These are phyloP conservation scores for Carallia pectinifolia DNA, from an alignment of 345 rosid genomes.

Conservation along the genomic window DNA sequence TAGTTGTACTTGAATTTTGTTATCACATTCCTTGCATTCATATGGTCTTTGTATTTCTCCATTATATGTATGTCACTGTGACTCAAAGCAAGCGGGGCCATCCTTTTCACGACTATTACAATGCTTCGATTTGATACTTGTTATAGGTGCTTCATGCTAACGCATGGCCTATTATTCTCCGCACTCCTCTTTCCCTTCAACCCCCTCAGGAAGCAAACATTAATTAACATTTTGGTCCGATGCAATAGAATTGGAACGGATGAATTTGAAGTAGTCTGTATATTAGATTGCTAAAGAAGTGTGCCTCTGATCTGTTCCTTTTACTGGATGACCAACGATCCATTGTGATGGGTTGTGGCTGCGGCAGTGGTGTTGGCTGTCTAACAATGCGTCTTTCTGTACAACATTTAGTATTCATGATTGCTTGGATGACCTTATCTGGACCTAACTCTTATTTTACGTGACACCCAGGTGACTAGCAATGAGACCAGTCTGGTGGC, in stretches of 20 bases:
- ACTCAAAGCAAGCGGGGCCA: neutral
- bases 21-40: neutral
- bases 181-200: neutral
- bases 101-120: constrained; percentile 1
- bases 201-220: too few species aligned
- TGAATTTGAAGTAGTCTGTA: too few species aligned
- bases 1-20: constrained; percentile 43
- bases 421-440: constrained; percentile 3
- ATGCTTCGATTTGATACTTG: constrained; percentile 3
- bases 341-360: neutral
- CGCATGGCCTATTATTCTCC: neutral
- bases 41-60: neutral
- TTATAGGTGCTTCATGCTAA: neutral
- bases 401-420: neutral
- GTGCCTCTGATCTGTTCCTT: neutral
- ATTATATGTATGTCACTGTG: neutral
- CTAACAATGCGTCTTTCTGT: neutral
- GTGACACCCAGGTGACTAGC: constrained; percentile 62
- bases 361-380: neutral
- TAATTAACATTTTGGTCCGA: too few species aligned
- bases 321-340: neutral
- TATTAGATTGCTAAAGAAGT: neutral
- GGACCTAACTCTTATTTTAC: constrained; percentile 12
- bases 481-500: constrained; percentile 81
- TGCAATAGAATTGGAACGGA: too few species aligned